Evolutionary conservation across 805 yeast genomes (phyloP).

Genomic region (Teunomyces pallodes): DNA sequence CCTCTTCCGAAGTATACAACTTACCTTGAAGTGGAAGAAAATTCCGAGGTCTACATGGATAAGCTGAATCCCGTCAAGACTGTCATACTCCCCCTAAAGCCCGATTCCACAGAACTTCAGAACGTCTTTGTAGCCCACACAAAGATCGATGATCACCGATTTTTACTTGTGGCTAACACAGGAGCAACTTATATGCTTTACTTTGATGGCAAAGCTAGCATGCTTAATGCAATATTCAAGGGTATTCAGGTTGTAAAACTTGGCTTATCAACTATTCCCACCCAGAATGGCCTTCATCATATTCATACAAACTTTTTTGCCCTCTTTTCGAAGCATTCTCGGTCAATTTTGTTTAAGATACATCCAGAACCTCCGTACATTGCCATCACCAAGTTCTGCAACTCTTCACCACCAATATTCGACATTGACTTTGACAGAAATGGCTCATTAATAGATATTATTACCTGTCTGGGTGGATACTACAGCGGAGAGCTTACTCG

Average conservation of each 20-base stretch:
- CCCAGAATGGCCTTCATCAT: constrained; percentile 20
- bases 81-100: not conserved
- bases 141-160: constrained; percentile 26
- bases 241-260: constrained; percentile 20
- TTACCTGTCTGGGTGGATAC: constrained; percentile 35
- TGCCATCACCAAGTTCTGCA: constrained; percentile 16
- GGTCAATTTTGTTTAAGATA: constrained; percentile 29
- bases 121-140: constrained; percentile 9
- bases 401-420: constrained; percentile 33
- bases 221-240: constrained; percentile 2
- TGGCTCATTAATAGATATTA: constrained; percentile 9
- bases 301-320: constrained; percentile 25
- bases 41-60: too few species aligned
- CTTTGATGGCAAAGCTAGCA: constrained; percentile 8
- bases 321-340: constrained; percentile 29
- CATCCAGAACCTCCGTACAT: constrained; percentile 24
- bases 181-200: constrained; percentile 29
- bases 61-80: not conserved
- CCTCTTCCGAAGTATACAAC: too few species aligned
- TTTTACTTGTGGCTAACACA: constrained; percentile 23
- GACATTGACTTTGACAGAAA: constrained; percentile 15
- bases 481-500: constrained; percentile 29
- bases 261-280: constrained; percentile 31
- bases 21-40: too few species aligned
- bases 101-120: not conserved